phyloP scores from a whole-genome alignment of 768 basidiomycete species.

The Kockovaella imperatae region DNA sequence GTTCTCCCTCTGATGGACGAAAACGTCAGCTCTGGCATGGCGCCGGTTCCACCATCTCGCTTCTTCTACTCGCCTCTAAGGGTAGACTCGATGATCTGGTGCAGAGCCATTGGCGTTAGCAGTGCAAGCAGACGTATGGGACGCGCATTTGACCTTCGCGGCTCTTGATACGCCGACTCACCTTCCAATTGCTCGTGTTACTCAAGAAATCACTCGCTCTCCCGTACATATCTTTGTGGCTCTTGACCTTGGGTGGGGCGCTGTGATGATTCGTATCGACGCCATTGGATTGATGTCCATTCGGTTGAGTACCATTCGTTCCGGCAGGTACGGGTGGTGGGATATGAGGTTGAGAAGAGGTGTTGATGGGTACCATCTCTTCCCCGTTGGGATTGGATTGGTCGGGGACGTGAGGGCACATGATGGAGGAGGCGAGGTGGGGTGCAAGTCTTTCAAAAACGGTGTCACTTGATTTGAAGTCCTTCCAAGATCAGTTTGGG shows the following conservation, averaged over 20 bases:
- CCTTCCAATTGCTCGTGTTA: constrained; percentile 52
- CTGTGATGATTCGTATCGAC: constrained; percentile 31
- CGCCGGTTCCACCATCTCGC: neutral
- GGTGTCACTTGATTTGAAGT: too few species aligned
- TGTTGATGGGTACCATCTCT: constrained; percentile 65
- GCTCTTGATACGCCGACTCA: constrained; percentile 6
- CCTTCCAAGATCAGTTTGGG: too few species aligned
- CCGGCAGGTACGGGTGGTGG: constrained; percentile 4
- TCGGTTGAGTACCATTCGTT: neutral
- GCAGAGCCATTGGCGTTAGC: too few species aligned
- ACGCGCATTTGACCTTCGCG: neutral
- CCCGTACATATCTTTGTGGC: constrained; percentile 66
- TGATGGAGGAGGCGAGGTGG: constrained; percentile 7
- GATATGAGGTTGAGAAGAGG: constrained; percentile 32
- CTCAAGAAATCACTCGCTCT: constrained; percentile 87
- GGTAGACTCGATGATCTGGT: constrained; percentile 71
- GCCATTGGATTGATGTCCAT: neutral
- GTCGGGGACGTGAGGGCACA: constrained; percentile 24
- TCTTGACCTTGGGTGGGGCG: constrained; percentile 31
- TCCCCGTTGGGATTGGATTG: constrained; percentile 5
- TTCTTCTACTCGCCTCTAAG: constrained; percentile 63
- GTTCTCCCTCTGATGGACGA: constrained; percentile 77
- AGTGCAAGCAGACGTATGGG: too few species aligned
- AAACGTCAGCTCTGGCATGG: constrained; percentile 6
- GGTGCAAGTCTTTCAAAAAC: too few species aligned